Conservation (phyloP, 305 asterid species). For the Fraxinus paxiana region DNA sequence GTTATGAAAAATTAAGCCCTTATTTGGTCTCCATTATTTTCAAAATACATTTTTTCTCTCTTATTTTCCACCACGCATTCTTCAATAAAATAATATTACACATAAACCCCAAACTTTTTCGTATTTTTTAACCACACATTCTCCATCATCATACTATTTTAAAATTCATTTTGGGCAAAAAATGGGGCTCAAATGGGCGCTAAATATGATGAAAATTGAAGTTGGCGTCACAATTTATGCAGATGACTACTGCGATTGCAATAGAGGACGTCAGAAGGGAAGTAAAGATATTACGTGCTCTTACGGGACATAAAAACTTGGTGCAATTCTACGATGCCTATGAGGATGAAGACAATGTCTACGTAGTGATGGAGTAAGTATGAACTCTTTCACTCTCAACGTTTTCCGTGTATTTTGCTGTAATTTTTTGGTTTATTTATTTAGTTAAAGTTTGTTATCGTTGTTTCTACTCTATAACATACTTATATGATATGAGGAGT, state of each 20-base stretch:
- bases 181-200: not conserved
- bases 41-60: not conserved
- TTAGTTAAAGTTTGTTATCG: not conserved
- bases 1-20: not conserved
- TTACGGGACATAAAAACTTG: conserved; percentile 67
- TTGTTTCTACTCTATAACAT: not conserved
- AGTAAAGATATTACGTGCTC: conserved; percentile 69
- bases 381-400: conserved; percentile 10
- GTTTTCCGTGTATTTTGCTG: not conserved
- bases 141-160: not conserved
- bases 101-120: not conserved
- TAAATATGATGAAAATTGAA: not conserved
- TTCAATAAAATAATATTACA: not conserved
- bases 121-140: not conserved
- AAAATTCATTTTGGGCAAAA: not conserved
- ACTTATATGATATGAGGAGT: not conserved
- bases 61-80: not conserved
- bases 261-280: conserved; percentile 78
- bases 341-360: conserved; percentile 79
- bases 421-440: not conserved
- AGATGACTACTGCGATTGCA: conserved; percentile 81
- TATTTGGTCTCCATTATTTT: not conserved
- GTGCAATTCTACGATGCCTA: conserved; percentile 75
- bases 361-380: conserved; percentile 83
- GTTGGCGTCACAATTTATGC: conserved; percentile 5